phyloP scores from a whole-genome alignment of 2,329 filamentous ascomycete species.

The Scedosporium dehoogii region DNA sequence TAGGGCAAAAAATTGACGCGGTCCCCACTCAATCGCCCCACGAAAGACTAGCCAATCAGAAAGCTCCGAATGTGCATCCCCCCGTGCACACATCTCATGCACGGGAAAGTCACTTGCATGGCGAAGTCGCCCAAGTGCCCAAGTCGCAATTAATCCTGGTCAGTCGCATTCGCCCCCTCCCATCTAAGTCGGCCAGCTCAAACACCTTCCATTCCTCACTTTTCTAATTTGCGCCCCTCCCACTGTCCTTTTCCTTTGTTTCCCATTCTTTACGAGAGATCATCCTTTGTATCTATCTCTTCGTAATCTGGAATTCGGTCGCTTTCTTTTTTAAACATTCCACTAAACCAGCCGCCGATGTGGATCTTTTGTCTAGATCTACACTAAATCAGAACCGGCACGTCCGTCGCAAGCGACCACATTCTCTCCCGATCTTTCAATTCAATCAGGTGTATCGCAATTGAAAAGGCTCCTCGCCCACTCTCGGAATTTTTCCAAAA shows the following conservation, averaged over 20 bases:
- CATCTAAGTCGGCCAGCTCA: too few relatives aligned
- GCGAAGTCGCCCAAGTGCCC: not conserved
- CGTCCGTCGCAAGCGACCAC: not conserved
- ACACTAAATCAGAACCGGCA: too few relatives aligned
- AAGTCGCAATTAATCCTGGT: too few relatives aligned
- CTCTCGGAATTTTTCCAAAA: too few relatives aligned
- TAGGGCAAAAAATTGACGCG: not conserved
- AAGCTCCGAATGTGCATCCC: not conserved
- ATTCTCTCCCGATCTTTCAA: conserved; percentile 2
- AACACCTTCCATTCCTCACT: too few relatives aligned
- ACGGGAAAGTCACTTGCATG: not conserved
- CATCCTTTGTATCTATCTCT: too few relatives aligned
- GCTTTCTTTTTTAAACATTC: conserved; percentile 2
- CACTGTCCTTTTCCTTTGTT: too few relatives aligned
- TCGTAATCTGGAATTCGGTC: not conserved
- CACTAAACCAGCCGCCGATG: not conserved
- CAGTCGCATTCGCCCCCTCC: not conserved
- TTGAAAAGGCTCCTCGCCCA: too few relatives aligned
- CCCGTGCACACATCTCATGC: not conserved
- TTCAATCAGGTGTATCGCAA: not conserved
- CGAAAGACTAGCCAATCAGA: not conserved
- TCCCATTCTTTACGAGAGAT: too few relatives aligned
- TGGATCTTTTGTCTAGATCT: not conserved
- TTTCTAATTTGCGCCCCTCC: too few relatives aligned
- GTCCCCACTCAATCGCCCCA: not conserved